Base-by-base conservation (phyloP, 805 yeast genomes). In the Starmerella apicola region DNA sequence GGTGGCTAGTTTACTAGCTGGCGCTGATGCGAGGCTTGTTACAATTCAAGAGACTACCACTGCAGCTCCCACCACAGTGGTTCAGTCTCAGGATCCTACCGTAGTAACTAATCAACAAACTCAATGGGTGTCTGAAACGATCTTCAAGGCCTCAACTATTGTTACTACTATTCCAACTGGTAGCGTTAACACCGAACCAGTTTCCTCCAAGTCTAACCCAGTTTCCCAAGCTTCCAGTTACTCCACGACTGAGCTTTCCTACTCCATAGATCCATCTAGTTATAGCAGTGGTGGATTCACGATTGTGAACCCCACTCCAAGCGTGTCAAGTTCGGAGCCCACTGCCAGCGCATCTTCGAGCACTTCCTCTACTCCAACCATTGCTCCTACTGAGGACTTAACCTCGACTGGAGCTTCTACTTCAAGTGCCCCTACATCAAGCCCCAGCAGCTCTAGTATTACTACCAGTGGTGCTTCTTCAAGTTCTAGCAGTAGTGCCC, bases 121-220 rank as follows among this genome's bases (percentile, higher is more conserved):
- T 4, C 31, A 38, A 15, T 46, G 43, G 41, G 44, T 34, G 3
- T 51, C 56, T 9, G 42, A 46, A n/a, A 57, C 62, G 3, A 40
- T 58, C 5, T 58, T 51, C 41, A 39, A 39, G 27, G 63, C 63
- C 3, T 37, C 52, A 5, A 54, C 60, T 20, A 40, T 51, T 17
- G 59, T 59, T 18, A 50, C 53, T 5, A 55, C 62, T 9, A 57
- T 58, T 16, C 53, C 62, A 5, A 48, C 55, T 13, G 57, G 61
- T 7, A 42, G 54, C 1, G 41, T 56, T 16, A 41, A 56, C 29
- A 58, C 65, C 3, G 46, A 55, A 19, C 48, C 64, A 20, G 43
- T 60, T 5, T 48, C 57, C 20, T 46, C 53, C 13, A 44, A 56
- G 19, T 44, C 45, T 5, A 48, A 57, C 23, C 66, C 66, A 16